These are phyloP conservation scores for Proliferodiscus dingleyae DNA, from an alignment of 2,329 filamentous ascomycete species.

Conservation along the genomic window DNA sequence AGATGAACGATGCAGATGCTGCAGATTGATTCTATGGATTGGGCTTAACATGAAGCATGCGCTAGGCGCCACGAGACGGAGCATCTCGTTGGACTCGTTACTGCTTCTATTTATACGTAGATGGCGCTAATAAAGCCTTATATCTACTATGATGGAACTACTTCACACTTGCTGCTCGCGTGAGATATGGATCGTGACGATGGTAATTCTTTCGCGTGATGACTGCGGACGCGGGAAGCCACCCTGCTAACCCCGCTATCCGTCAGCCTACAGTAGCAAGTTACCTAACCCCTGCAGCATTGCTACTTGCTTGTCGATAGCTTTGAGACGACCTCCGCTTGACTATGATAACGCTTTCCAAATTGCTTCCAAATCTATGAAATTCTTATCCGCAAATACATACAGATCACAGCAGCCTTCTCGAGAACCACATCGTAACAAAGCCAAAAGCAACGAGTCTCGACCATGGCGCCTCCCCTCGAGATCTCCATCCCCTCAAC, in stretches of 20 bases:
- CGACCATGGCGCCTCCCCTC: constrained; percentile 56
- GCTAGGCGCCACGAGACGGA: constrained; percentile 19
- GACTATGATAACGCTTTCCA: not conserved
- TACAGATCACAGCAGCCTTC: not conserved
- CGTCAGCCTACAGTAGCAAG: not conserved
- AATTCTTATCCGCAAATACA: too few species aligned
- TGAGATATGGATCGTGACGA: constrained; percentile 12
- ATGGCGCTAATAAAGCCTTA: constrained; percentile 7
- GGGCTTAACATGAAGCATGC: constrained; percentile 25
- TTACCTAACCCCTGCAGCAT: too few species aligned
- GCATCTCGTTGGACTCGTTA: constrained; percentile 13
- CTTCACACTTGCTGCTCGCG: too few species aligned
- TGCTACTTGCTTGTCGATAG: constrained; percentile 13
- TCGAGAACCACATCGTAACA: not conserved
- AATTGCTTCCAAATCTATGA: too few species aligned
- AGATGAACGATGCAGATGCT: constrained; percentile 11
- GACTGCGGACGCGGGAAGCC: not conserved
- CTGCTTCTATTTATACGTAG: constrained; percentile 16
- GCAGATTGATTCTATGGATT: constrained; percentile 20
- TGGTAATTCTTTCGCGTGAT: constrained; percentile 1
- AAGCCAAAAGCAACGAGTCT: not conserved
- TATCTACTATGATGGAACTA: not conserved
- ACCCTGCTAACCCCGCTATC: constrained; percentile 6
- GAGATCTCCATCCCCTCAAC: constrained; percentile 67
- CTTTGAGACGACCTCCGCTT: constrained; percentile 8